Evolutionary conservation across 2,329 filamentous ascomycete genomes (phyloP).

Genomic region (Ascosphaera aggregata): DNA sequence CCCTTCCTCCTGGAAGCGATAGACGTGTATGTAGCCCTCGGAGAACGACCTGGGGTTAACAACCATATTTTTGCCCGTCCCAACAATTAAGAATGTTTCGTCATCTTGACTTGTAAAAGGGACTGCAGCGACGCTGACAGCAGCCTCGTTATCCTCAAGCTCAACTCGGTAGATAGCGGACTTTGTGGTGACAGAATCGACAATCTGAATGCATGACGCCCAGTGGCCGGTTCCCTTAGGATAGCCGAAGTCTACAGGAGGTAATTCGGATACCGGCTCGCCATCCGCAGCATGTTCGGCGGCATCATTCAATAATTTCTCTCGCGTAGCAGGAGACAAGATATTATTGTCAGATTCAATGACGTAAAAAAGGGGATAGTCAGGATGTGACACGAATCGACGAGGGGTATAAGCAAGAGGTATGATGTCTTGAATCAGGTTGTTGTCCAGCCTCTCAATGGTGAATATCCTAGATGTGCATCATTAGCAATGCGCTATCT

Average conservation of each 20-base stretch:
- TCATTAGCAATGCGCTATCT: no score
- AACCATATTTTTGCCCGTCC: slow-evolving; percentile 75
- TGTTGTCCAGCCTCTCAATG: slow-evolving; percentile 65
- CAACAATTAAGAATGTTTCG: slow-evolving; percentile 79
- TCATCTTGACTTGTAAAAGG: slow-evolving; percentile 74
- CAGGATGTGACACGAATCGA: slow-evolving; percentile 67
- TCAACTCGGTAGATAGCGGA: slow-evolving; percentile 55
- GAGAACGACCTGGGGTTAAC: slow-evolving; percentile 52
- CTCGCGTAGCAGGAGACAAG: slow-evolving; percentile 52
- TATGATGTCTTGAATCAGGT: slow-evolving; percentile 67
- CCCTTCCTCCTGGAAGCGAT: slow-evolving; percentile 73
- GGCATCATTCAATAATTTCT: slow-evolving; percentile 51
- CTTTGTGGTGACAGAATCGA: slow-evolving; percentile 62
- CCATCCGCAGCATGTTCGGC: slow-evolving; percentile 37
- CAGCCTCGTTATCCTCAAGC: slow-evolving; percentile 72
- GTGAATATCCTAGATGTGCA: slow-evolving; percentile 76
- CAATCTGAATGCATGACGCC: slow-evolving; percentile 84
- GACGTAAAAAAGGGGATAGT: slow-evolving; percentile 75
- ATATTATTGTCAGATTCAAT: slow-evolving; percentile 89
- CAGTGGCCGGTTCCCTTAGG: slow-evolving; percentile 64
- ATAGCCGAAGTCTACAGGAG: slow-evolving; percentile 71
- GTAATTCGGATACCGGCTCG: slow-evolving; percentile 35
- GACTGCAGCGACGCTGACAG: slow-evolving; percentile 64
- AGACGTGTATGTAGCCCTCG: slow-evolving; percentile 66
- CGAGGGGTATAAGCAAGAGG: slow-evolving; percentile 77